phyloP scores from a whole-genome alignment of 345 rosid genomes.

The Dovyalis caffra region DNA sequence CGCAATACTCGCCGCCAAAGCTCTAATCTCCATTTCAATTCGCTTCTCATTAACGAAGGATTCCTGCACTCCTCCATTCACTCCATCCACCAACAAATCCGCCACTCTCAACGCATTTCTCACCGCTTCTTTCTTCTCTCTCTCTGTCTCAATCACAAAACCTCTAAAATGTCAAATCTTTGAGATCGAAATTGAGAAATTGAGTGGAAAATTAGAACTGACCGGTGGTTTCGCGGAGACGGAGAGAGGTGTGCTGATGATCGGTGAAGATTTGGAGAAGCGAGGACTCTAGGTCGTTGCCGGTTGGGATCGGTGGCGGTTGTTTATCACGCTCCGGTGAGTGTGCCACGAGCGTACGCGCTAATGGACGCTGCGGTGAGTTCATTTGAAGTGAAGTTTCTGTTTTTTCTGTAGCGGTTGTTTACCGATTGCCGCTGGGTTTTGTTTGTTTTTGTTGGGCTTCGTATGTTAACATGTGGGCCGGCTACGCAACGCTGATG shows the following conservation, averaged over 20 bases:
- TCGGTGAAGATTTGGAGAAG: slow-evolving; percentile 58
- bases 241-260: slow-evolving; percentile 55
- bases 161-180: not conserved
- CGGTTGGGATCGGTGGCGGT: slow-evolving; percentile 14
- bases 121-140: slow-evolving; percentile 73
- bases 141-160: slow-evolving; percentile 35
- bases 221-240: slow-evolving; percentile 67
- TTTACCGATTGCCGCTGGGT: not conserved
- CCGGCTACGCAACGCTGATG: too few species aligned
- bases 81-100: slow-evolving; percentile 69
- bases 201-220: not conserved
- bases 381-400: not conserved
- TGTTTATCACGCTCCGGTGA: slow-evolving; percentile 15
- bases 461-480: too few species aligned
- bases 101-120: slow-evolving; percentile 66
- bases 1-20: slow-evolving; percentile 52
- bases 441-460: not conserved
- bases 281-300: slow-evolving; percentile 46
- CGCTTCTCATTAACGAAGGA: slow-evolving; percentile 75
- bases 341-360: not conserved
- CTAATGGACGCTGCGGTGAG: slow-evolving; percentile 4
- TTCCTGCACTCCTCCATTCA: slow-evolving; percentile 84
- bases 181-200: not conserved
- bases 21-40: slow-evolving; percentile 73
- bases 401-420: not conserved